Evolutionary conservation across 441 rosid genomes (phyloP).

Genomic region (Bocquillonia castaneifolia): DNA sequence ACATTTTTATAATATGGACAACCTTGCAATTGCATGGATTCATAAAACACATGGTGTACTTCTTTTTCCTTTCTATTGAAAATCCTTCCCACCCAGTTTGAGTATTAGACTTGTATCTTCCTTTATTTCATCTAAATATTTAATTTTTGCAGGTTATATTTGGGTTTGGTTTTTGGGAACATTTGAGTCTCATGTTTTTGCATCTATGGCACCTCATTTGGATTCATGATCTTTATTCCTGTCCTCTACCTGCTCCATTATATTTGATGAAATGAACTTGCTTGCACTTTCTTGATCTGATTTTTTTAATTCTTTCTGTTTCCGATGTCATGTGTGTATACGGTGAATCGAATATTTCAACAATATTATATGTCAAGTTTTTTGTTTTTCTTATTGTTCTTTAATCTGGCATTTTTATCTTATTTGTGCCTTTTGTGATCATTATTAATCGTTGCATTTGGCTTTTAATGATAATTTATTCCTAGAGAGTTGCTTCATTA

Average conservation of each 20-base stretch:
- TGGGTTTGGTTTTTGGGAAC: not conserved
- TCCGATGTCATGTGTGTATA: not conserved
- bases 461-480: constrained; percentile 20
- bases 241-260: constrained; percentile 1
- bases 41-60: constrained; percentile 24
- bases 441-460: constrained; percentile 24
- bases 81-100: constrained; percentile 11
- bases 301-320: not conserved
- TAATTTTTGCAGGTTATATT: not conserved
- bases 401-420: not conserved
- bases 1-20: constrained; percentile 23
- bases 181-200: constrained; percentile 11
- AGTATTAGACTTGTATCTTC: not conserved
- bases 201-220: not conserved
- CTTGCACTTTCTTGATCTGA: constrained; percentile 5
- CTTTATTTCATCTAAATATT: not conserved
- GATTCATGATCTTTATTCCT: not conserved
- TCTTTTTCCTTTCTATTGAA: constrained; percentile 16
- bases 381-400: constrained; percentile 1
- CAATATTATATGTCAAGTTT: not conserved
- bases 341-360: constrained; percentile 14
- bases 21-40: constrained; percentile 24
- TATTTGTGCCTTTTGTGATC: constrained; percentile 12
- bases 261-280: constrained; percentile 14
- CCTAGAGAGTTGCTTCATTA: constrained; percentile 21